phyloP scores from a whole-genome alignment of 495 filamentous ascomycete species.

The Neurospora sp. region DNA sequence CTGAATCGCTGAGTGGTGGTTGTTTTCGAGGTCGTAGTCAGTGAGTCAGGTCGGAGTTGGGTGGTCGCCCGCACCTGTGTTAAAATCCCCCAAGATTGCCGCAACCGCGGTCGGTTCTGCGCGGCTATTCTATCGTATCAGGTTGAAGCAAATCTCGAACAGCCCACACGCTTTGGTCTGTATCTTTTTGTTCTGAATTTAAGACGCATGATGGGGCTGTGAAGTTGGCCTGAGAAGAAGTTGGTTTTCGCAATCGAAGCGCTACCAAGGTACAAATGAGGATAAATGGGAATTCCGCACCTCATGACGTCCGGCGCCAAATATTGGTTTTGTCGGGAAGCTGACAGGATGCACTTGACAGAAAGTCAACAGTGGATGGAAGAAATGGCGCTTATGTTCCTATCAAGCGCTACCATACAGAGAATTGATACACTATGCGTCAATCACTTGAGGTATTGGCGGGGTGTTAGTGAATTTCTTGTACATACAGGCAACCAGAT shows the following conservation, averaged over 20 bases:
- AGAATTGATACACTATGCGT: neutral
- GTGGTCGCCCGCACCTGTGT: neutral
- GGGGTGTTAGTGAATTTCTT: neutral
- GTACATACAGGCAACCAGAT: neutral
- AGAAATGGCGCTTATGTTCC: neutral
- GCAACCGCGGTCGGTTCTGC: neutral
- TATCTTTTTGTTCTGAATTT: neutral
- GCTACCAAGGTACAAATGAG: neutral
- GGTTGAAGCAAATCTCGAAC: neutral
- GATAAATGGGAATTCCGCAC: neutral
- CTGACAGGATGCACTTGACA: neutral
- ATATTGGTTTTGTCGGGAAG: neutral
- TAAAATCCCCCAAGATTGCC: neutral
- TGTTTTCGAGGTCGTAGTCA: neutral
- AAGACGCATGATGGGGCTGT: neutral
- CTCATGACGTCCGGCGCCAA: neutral
- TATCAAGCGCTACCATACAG: neutral
- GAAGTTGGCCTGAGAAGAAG: neutral
- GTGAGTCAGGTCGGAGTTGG: neutral
- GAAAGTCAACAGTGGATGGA: neutral
- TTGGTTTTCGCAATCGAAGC: neutral
- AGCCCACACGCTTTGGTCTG: neutral
- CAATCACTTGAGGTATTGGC: neutral
- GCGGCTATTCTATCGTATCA: neutral
- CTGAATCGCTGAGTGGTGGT: neutral